Evolutionary conservation across 202 grass and related monocot species (phyloP), one percentile per base, ranked within the genome.

Genomic region (Alloteropsis angusta): DNA sequence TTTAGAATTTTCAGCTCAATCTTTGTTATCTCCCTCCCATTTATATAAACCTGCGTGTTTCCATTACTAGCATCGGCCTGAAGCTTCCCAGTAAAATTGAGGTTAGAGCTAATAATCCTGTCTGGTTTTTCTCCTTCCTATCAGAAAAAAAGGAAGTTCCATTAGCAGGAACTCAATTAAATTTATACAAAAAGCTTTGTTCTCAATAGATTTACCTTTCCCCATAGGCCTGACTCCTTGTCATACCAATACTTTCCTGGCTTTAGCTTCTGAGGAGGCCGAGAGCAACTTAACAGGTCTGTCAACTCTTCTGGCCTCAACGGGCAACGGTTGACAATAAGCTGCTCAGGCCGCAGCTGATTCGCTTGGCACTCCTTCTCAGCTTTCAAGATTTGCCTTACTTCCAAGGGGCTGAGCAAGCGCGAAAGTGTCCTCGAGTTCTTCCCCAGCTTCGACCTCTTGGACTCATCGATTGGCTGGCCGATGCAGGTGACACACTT

Each of bases 211-310:
- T 83, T 85, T 85, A 85, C 94, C 81, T 95, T 95, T 87, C 95
- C 95, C 92, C 95, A 98, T 72, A 98, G 83, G 9, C 95, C 95
- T 1, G 89, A 94, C 82, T 98, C 95, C 75, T 98, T 98, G 67
- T 98, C 95, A 54, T 98, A 98, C 95, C 95, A 98, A 76, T 98
- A 98, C 19, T 81, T 91, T 25, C 95, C 95, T 14, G 95, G 95
- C 63, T 93, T 98, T 56, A 98, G 85, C 54, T 98, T 98, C 50
- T 90, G 91, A 60, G 95, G 95, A 25, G 95, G 87, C 44, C 87
- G 81, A 2, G 81, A 62, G 28, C 95, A 98, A 71, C 92, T 98
- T 32, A 98, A 81, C 85, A 98, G 66, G 5, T 93, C 92, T 0
- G 85, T 82, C 92, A 98, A 72, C 85, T 95, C 92, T 32, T 98